A percentile compares a stretch with the other conserved stretches of the same genome.
These are phyloP conservation scores for Metschnikowia cubensis DNA, from an alignment of 805 yeast genomes.

Conservation along the genomic window DNA sequence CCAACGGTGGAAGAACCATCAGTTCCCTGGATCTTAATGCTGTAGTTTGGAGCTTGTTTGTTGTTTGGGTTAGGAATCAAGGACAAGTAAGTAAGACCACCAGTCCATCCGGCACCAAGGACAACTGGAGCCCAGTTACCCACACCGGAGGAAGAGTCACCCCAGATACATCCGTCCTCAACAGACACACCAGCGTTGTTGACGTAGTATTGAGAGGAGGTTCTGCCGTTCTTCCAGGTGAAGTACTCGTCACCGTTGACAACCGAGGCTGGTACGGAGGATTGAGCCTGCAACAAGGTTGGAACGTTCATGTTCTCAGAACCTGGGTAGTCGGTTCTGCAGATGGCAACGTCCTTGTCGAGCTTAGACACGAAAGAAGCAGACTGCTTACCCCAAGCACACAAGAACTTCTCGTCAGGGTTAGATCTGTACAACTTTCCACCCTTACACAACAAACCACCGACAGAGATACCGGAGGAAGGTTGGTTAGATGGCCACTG, in stretches of 20 bases:
- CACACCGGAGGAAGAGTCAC: slow-evolving; percentile 50
- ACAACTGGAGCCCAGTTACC: slow-evolving; percentile 83
- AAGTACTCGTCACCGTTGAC: slow-evolving; percentile 52
- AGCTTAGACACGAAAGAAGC: slow-evolving; percentile 54
- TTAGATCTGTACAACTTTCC: slow-evolving; percentile 64
- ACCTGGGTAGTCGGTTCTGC: slow-evolving; percentile 82
- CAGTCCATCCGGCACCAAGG: slow-evolving; percentile 68
- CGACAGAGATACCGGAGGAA: slow-evolving; percentile 62
- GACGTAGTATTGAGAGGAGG: slow-evolving; percentile 72
- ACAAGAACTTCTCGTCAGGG: slow-evolving; percentile 47
- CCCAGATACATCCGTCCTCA: slow-evolving; percentile 73
- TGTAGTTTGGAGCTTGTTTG: slow-evolving; percentile 38
- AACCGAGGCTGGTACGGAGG: slow-evolving; percentile 45
- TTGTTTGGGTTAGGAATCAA: slow-evolving; percentile 79
- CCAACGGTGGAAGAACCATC: slow-evolving; percentile 18
- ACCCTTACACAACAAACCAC: slow-evolving; percentile 61
- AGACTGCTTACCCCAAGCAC: slow-evolving; percentile 59
- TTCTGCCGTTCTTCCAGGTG: slow-evolving; percentile 57
- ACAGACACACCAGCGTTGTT: slow-evolving; percentile 71
- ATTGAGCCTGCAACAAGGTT: slow-evolving; percentile 56
- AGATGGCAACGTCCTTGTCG: slow-evolving; percentile 53
- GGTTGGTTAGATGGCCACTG: slow-evolving; percentile 76
- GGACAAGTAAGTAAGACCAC: slow-evolving; percentile 61
- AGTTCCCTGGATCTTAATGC: slow-evolving; percentile 36
- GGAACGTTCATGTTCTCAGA: slow-evolving; percentile 78